Base-by-base conservation (phyloP, 805 yeast genomes). In the Candida sithepensis region DNA sequence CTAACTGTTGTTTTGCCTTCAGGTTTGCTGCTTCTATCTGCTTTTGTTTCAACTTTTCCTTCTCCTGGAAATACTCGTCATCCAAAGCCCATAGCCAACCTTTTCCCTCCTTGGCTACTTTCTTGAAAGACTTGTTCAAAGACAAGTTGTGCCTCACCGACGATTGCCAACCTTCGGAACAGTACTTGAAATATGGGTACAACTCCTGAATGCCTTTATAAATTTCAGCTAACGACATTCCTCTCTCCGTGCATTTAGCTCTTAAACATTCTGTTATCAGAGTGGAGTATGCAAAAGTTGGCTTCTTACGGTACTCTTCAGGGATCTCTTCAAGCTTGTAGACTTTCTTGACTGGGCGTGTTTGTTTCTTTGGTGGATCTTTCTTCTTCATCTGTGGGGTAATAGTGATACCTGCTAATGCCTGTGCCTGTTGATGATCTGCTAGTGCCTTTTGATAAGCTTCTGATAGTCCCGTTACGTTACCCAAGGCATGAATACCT, bases 131-230 rank as follows among this genome's bases (percentile, higher is more conserved):
- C 67, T 88, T 89, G 67, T 90, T 90, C 55, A 89, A 73, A 20
- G 92, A 85, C 36, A 94, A 72, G 58, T 90, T 91, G 68, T 94
- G 99, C 44, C 95, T 78, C 18, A 94, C 96, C 0, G 95, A 82
- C 60, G 88, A 85, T 69, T 94, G 99, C 99, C 99, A 94, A 2
- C 98, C 98, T 65, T 90, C 96, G 0, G 96, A 92, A 59, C 97
- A 91, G 67, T 88, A 92, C 58, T 84, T 79, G 68, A 88, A 94
- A 69, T 88, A 94, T 2, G 98, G 98, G 66, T 85, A 92, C 12
- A 87, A 66, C 39, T 88, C 95, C 65, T 87, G 86, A 42, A 94
- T 90, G 1, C 89, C 88, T 45, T 85, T 85, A 66, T 89, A 85
- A 41, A 94, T 88, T 53, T 91, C 97, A 0, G 90, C 82, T 38